Conservation (phyloP, 768 basidiomycete species). For the Russula emetica region DNA sequence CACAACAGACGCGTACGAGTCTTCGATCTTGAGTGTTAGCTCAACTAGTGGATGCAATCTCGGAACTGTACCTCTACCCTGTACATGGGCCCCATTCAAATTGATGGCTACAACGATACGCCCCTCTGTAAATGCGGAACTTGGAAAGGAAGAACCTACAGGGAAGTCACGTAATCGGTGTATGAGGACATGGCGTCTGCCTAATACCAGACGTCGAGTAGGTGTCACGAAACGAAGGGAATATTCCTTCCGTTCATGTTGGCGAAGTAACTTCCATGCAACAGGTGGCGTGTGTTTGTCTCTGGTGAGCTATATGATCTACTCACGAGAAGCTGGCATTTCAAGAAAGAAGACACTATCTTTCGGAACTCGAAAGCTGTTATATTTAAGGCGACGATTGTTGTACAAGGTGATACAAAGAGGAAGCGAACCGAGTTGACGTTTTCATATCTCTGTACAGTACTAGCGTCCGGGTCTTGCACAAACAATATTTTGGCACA, state of each 20-base stretch:
- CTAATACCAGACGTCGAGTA: background rate
- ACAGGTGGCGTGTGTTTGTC: background rate
- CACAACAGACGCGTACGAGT: background rate
- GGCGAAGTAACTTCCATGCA: background rate
- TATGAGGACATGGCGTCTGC: background rate
- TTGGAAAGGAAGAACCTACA: background rate
- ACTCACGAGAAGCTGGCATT: background rate
- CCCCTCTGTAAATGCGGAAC: background rate
- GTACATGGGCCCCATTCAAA: no score
- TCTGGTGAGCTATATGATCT: background rate
- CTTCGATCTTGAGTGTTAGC: background rate
- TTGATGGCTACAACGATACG: background rate
- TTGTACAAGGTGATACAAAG: background rate
- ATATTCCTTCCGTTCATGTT: background rate
- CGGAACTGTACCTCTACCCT: background rate
- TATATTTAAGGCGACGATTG: background rate
- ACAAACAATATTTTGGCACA: background rate
- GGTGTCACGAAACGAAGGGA: background rate
- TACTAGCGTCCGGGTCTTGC: background rate
- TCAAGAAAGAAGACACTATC: background rate
- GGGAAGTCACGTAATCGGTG: background rate
- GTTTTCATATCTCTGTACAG: background rate
- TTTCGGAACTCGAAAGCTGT: background rate
- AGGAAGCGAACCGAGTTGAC: background rate
- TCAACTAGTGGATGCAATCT: background rate